Conservation (phyloP, 495 filamentous ascomycete genomes). For the Talaromyces trachyspermus region DNA sequence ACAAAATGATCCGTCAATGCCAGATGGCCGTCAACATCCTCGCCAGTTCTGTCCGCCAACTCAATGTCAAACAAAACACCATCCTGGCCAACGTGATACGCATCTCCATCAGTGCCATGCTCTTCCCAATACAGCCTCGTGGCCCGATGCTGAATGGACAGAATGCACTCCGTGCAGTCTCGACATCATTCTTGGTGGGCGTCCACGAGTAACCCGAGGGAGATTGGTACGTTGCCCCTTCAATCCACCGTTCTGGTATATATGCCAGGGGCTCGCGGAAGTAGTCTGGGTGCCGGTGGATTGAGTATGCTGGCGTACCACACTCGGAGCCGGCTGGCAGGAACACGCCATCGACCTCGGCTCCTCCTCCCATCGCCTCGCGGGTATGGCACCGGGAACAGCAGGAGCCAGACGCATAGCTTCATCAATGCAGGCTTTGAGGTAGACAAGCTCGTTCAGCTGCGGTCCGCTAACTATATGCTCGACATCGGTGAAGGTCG, state of each 20-base stretch:
- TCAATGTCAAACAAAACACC: constrained; percentile 41
- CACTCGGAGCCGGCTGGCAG: constrained; percentile 46
- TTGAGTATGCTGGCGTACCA: constrained; percentile 45
- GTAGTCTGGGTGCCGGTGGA: constrained; percentile 50
- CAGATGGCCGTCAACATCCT: constrained; percentile 35
- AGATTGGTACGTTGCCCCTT: constrained; percentile 24
- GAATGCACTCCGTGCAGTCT: constrained; percentile 38
- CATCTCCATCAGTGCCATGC: constrained; percentile 50
- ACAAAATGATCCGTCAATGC: constrained; percentile 43
- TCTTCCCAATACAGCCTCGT: constrained; percentile 51
- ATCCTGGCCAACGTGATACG: constrained; percentile 42
- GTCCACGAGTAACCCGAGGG: constrained; percentile 17
- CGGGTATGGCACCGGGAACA: constrained; percentile 50
- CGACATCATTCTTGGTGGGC: constrained; percentile 30
- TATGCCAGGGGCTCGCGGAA: constrained; percentile 43
- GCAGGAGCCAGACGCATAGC: constrained; percentile 57
- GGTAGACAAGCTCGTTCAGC: constrained; percentile 44
- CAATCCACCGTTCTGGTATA: constrained; percentile 50
- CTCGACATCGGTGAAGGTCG: constrained; percentile 41
- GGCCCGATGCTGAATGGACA: constrained; percentile 52
- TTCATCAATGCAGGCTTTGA: constrained; percentile 59
- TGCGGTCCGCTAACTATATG: constrained; percentile 46
- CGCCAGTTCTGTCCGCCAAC: constrained; percentile 31
- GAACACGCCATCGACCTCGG: constrained; percentile 44
- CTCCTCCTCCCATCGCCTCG: constrained; percentile 49